These are phyloP conservation scores for Theobroma cacao DNA, from an alignment of 345 rosid species.

Conservation along the genomic window DNA sequence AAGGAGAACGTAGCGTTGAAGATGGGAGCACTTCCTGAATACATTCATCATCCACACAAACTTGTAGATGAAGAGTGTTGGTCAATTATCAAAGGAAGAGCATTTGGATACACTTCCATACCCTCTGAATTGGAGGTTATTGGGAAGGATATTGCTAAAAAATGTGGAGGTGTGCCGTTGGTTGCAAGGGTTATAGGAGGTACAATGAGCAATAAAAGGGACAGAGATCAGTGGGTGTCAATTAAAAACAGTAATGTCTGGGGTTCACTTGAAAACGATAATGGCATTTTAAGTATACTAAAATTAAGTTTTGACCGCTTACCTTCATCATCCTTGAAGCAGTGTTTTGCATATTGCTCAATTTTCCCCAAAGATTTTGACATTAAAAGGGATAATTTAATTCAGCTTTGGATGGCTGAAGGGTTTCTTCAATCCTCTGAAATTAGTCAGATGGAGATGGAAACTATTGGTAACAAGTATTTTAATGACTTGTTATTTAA, in stretches of 20 bases:
- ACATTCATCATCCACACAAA: background rate
- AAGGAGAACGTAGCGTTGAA: constrained; percentile 1
- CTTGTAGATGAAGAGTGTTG: constrained; percentile 14
- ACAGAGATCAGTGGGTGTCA: background rate
- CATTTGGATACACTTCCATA: background rate
- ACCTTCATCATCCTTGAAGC: background rate
- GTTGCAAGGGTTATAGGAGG: constrained; percentile 1
- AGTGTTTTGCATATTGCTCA: constrained; percentile 4
- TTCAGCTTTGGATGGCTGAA: constrained; percentile 11
- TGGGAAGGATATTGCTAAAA: constrained; percentile 2
- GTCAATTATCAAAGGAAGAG: constrained; percentile 19
- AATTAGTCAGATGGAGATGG: background rate
- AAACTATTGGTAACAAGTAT: constrained; percentile 9
- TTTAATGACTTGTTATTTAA: constrained; percentile 8
- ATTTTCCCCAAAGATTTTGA: background rate
- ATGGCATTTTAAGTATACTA: background rate
- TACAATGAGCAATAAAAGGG: background rate
- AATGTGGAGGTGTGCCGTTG: background rate
- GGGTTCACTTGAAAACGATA: background rate
- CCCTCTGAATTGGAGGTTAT: background rate
- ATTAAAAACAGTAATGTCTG: background rate
- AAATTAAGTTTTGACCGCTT: constrained; percentile 1
- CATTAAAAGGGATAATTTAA: background rate
- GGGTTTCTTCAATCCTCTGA: constrained; percentile 6
- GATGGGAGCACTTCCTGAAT: background rate